phyloP scores from a whole-genome alignment of 139 green algal species.

The Volvox africanus region DNA sequence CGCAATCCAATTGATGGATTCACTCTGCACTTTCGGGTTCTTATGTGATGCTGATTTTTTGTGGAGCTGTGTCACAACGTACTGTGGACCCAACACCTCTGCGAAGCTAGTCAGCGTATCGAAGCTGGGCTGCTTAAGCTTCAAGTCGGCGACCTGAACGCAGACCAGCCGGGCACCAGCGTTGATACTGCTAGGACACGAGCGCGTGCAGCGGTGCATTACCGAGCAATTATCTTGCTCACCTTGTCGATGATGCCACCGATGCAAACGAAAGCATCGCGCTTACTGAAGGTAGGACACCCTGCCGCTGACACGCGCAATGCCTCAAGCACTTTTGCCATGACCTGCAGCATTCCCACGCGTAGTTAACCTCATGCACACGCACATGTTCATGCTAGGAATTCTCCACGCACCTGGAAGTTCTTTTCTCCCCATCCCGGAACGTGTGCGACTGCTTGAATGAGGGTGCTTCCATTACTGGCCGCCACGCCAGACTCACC shows the following conservation, averaged over 20 bases:
- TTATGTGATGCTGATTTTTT: slow-evolving; percentile 87
- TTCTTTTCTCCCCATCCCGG: slow-evolving; percentile 96
- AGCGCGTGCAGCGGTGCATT: not conserved
- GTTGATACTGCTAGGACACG: not conserved
- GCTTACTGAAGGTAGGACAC: slow-evolving; percentile 64
- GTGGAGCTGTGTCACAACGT: slow-evolving; percentile 87
- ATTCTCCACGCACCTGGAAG: slow-evolving; percentile 86
- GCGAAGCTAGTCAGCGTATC: slow-evolving; percentile 78
- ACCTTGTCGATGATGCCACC: slow-evolving; percentile 83
- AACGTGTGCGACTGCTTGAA: slow-evolving; percentile 77
- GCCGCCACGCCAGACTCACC: slow-evolving; percentile 53
- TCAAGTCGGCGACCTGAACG: slow-evolving; percentile 80
- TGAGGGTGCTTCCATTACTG: slow-evolving; percentile 59
- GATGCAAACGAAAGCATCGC: slow-evolving; percentile 77
- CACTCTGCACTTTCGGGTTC: slow-evolving; percentile 96
- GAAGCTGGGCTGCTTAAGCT: slow-evolving; percentile 75
- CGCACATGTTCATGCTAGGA: not conserved
- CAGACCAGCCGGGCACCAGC: not conserved
- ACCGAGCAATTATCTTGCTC: not conserved
- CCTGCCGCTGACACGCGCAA: slow-evolving; percentile 65
- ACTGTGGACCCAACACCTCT: slow-evolving; percentile 90
- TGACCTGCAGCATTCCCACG: slow-evolving; percentile 65
- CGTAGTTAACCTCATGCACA: not conserved
- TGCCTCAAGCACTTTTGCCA: slow-evolving; percentile 92
- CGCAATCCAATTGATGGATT: slow-evolving; percentile 88